Percentiles rank a stretch among this genome's conserved stretches.
These are phyloP conservation scores for Emergomyces africanus DNA, from an alignment of 2,329 filamentous ascomycete genomes.

Conservation along the genomic window DNA sequence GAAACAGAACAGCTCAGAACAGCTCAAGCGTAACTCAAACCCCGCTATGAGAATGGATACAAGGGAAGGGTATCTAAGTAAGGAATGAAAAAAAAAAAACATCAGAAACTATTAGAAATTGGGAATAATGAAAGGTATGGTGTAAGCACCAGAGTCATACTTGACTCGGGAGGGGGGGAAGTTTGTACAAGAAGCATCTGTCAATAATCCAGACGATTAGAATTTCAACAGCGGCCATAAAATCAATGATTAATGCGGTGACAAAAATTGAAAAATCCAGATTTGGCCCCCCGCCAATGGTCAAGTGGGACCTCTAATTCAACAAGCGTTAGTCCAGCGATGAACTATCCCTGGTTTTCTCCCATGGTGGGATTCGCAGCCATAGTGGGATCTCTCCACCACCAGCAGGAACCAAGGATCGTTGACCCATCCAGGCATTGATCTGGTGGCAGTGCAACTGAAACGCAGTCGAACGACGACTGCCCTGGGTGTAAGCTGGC, in stretches of 20 bases:
- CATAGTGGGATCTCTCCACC: neutral
- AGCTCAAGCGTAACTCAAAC: neutral
- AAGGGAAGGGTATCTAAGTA: neutral
- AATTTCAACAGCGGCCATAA: neutral
- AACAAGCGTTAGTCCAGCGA: neutral
- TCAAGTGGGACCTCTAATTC: neutral
- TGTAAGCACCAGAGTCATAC: neutral
- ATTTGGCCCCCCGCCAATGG: neutral
- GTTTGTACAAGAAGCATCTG: neutral
- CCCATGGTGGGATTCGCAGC: neutral
- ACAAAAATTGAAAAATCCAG: neutral
- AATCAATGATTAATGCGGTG: neutral
- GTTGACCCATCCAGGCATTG: neutral
- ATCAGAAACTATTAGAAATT: neutral
- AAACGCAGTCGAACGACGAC: neutral
- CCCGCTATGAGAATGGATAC: neutral
- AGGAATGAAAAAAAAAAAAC: neutral
- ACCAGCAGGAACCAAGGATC: neutral
- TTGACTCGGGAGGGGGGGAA: neutral
- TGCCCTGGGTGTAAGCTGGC: neutral
- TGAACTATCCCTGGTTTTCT: neutral
- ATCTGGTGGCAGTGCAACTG: neutral
- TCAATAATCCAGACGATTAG: neutral
- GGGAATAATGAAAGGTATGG: neutral
- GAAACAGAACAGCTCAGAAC: neutral